Base-by-base conservation (phyloP, 2,329 filamentous ascomycete genomes). In the Cladophialophora exuberans region DNA sequence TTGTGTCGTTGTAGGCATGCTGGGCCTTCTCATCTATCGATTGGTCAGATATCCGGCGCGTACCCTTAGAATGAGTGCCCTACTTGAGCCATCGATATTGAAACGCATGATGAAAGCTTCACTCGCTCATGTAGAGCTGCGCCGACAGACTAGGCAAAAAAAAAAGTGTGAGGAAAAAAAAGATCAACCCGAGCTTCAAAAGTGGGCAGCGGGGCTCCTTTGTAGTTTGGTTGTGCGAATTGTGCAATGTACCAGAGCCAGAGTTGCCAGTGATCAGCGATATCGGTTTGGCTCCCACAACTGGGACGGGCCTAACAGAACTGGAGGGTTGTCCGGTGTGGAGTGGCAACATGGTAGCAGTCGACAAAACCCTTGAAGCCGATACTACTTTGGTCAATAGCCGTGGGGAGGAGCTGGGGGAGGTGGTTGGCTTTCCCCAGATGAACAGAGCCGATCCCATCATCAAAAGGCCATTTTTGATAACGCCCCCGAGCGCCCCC, bases 81-180 rank as follows among this genome's bases (percentile, higher is more conserved):
- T 44, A 60, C 56, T 50, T 15, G 56, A 53, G 22, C 59, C 59
- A 17, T 63, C 59, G 5, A 60, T 52, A 31, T 57, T 54, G 46
- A 60, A 61, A 15, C 56, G 56, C 61, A 63, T 63, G 22, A 22
- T 59, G 44, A 42, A 36, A 33, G 25, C 22, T 4, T 41, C 18
- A 6, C 28, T 31, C 13, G 28, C 39, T 42, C 39, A n/a, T 22
- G 18, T 20, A 6, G 20, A 13, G 20, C 25, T 36, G 28, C 22
- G 13, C 6, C 10, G 28, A 50, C 7, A 25, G 33, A 22, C 13
- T 31, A 28, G 20, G 18, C 26, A 41, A 15, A 42, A 22, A 22
- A 35, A 31, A 25, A 53, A 41, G 30, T 25, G 17, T 18, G 41
- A 39, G 36, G 11, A 20, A 17, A 13, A 10, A 52, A 22, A 28